Percentiles rank a stretch among this genome's conserved stretches.
Conservation (phyloP, 2,329 filamentous ascomycete species). For the Trichoderma polysporum region DNA sequence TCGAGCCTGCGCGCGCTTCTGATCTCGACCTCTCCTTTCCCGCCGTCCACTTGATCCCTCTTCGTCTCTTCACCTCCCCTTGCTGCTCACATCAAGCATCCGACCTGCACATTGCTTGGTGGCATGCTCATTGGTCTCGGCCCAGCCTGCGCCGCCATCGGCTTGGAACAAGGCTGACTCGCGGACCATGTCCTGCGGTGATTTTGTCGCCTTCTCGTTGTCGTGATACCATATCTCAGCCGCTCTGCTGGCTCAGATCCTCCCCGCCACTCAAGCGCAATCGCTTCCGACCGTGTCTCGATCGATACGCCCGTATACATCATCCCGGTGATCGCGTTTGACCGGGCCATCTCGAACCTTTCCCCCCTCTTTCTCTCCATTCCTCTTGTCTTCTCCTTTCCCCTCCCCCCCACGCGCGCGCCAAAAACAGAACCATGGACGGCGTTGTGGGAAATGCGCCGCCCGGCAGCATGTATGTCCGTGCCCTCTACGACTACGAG, state of each 20-base stretch:
- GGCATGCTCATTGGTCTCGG: conserved; percentile 25
- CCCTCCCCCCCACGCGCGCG: conserved; percentile 20
- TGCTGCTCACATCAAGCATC: neutral
- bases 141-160: conserved; percentile 27
- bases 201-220: conserved; percentile 30
- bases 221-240: conserved; percentile 29
- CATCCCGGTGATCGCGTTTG: neutral
- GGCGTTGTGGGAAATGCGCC: conserved; percentile 59
- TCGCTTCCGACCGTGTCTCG: conserved; percentile 25
- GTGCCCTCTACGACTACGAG: conserved; percentile 96
- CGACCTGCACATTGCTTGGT: conserved; percentile 9
- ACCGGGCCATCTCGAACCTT: neutral
- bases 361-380: conserved; percentile 14
- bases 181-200: conserved; percentile 38
- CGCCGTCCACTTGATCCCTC: neutral
- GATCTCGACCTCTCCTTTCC: neutral
- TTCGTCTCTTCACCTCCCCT: neutral
- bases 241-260: conserved; percentile 33
- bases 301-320: conserved; percentile 4
- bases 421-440: conserved; percentile 50
- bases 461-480: conserved; percentile 79
- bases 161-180: conserved; percentile 34
- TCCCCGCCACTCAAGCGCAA: conserved; percentile 32
- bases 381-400: conserved; percentile 28
- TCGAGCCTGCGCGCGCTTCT: neutral